A percentile compares a stretch with the other conserved stretches of the same genome.
These are phyloP conservation scores for Draba incana DNA, from an alignment of 345 rosid genomes.

Conservation along the genomic window DNA sequence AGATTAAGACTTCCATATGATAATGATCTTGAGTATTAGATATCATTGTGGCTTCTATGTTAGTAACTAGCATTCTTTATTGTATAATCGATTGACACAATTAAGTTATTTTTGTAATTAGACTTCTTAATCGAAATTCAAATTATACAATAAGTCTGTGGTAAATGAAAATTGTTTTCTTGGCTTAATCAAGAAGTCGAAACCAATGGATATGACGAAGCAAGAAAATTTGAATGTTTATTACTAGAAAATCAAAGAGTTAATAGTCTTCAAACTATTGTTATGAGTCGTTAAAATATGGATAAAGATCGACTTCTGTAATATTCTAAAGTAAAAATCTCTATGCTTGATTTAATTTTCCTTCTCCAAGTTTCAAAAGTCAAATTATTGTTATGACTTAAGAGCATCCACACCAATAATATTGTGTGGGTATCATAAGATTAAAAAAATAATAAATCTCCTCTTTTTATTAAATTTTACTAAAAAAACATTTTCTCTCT, in stretches of 20 bases:
- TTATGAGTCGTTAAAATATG: constrained; percentile 37
- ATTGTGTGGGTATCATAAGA: too few relatives aligned
- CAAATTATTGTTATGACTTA: too few relatives aligned
- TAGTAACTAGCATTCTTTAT: background rate
- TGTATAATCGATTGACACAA: constrained; percentile 5
- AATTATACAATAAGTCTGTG: background rate
- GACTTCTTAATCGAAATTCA: background rate
- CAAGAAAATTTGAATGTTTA: constrained; percentile 4
- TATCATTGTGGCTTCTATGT: too few relatives aligned
- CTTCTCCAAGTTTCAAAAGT: constrained; percentile 23
- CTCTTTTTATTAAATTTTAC: too few relatives aligned
- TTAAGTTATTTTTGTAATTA: background rate
- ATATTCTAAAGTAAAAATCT: background rate
- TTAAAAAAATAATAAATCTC: too few relatives aligned
- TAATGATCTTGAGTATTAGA: too few relatives aligned
- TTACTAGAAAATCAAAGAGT: background rate
- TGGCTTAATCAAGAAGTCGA: background rate
- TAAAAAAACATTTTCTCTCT: too few relatives aligned
- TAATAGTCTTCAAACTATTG: constrained; percentile 2
- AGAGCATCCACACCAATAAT: too few relatives aligned
- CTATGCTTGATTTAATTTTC: constrained; percentile 30
- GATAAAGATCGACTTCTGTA: constrained; percentile 19
- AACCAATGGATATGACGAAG: constrained; percentile 1
- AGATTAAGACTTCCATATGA: background rate
- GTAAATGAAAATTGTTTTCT: background rate